Percentiles rank a stretch among this genome's conserved stretches.
Conservation (phyloP, 352 stramenopile genomes). For the Pythium apleroticum region DNA sequence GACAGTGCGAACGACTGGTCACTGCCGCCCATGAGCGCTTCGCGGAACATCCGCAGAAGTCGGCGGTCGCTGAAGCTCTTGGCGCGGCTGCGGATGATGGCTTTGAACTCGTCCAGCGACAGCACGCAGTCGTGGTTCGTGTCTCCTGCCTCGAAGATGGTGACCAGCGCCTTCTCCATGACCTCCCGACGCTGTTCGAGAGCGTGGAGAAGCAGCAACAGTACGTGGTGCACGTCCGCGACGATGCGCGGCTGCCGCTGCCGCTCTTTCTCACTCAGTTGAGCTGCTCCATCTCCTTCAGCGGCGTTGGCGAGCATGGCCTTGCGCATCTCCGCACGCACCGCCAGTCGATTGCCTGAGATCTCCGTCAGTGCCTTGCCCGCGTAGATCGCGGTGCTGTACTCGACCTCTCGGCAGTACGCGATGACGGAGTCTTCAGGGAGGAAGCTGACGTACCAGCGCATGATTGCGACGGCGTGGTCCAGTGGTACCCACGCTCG, state of each 20-base stretch:
- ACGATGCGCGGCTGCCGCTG: conserved; percentile 42
- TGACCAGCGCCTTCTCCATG: conserved; percentile 52
- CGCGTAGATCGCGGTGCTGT: conserved; percentile 64
- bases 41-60: conserved; percentile 75
- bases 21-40: conserved; percentile 57
- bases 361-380: conserved; percentile 50
- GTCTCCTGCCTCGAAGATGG: conserved; percentile 62
- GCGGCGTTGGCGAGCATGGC: conserved; percentile 43
- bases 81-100: conserved; percentile 56
- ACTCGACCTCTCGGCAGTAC: conserved; percentile 75
- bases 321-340: conserved; percentile 70
- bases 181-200: conserved; percentile 55
- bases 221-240: conserved; percentile 54
- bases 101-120: conserved; percentile 64
- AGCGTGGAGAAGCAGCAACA: conserved; percentile 54
- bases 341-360: conserved; percentile 59
- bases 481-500: conserved; percentile 68
- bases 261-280: conserved; percentile 12
- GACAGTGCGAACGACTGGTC: conserved; percentile 77
- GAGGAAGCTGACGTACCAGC: conserved; percentile 67
- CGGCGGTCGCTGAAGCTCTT: conserved; percentile 65
- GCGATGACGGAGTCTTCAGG: conserved; percentile 48
- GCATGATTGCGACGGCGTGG: conserved; percentile 53
- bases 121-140: conserved; percentile 74
- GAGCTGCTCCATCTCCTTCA: conserved; percentile 11